These are phyloP conservation scores for Aspergillus indologenus DNA, from an alignment of 495 filamentous ascomycete species.

Conservation along the genomic window DNA sequence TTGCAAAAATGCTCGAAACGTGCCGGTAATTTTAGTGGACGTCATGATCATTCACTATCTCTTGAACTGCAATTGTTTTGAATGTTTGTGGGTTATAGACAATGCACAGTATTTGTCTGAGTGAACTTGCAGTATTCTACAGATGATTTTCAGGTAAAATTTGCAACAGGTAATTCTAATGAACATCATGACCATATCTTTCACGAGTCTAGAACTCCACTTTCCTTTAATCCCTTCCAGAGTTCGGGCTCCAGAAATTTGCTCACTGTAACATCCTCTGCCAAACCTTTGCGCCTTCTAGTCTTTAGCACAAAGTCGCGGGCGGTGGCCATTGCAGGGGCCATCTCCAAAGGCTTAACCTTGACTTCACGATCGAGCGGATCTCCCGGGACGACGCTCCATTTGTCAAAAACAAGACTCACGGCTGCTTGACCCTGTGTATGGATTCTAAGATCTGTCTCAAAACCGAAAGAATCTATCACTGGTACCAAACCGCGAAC, in stretches of 20 bases:
- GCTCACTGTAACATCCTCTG: constrained; percentile 90
- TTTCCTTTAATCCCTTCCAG: constrained; percentile 82
- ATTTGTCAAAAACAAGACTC: constrained; percentile 91
- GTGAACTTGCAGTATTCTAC: too few relatives aligned
- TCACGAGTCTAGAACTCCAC: constrained; percentile 76
- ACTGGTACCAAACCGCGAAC: constrained; percentile 90
- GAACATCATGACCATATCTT: not conserved
- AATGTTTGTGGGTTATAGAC: too few relatives aligned
- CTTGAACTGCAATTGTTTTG: too few relatives aligned
- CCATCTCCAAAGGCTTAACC: constrained; percentile 80
- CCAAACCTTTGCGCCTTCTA: constrained; percentile 84
- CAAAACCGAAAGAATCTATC: constrained; percentile 95
- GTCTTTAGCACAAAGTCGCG: constrained; percentile 97
- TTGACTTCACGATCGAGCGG: constrained; percentile 85
- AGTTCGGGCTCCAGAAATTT: constrained; percentile 96
- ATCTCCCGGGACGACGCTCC: constrained; percentile 93
- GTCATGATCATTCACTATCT: too few relatives aligned
- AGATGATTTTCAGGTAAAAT: not conserved
- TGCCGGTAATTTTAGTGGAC: constrained; percentile 46
- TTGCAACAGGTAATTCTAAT: not conserved
- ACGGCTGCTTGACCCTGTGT: constrained; percentile 90
- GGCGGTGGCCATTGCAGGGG: constrained; percentile 79
- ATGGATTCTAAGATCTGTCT: constrained; percentile 93
- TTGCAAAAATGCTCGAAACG: constrained; percentile 90
- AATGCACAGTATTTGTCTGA: too few relatives aligned